Conservation (phyloP, 805 yeast genomes). For the Ogataea allantospora region DNA sequence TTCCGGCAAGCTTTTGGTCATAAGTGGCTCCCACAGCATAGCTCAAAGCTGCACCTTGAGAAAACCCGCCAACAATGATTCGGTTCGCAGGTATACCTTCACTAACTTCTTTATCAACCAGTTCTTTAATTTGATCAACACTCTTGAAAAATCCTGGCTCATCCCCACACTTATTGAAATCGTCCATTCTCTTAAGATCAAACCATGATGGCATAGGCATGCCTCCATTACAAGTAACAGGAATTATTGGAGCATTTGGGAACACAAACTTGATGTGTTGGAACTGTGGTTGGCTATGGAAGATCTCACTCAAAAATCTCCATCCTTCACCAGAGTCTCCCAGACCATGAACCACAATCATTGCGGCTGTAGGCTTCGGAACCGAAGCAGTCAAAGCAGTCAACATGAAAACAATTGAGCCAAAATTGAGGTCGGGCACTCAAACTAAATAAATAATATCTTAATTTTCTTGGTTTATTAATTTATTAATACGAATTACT, state of each 20-base stretch:
- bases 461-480: constrained; percentile 3
- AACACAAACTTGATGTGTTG: constrained; percentile 70
- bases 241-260: constrained; percentile 82
- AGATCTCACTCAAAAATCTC: constrained; percentile 72
- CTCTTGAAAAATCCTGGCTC: constrained; percentile 51
- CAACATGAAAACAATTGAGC: constrained; percentile 11
- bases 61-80: constrained; percentile 90
- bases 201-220: constrained; percentile 82
- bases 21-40: constrained; percentile 56
- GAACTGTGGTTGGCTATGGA: constrained; percentile 44
- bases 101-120: constrained; percentile 53
- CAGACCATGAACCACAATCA: constrained; percentile 82
- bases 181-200: constrained; percentile 61
- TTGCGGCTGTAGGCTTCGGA: constrained; percentile 52
- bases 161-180: constrained; percentile 48
- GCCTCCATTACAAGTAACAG: constrained; percentile 69
- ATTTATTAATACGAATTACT: not conserved
- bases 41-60: constrained; percentile 88
- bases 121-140: constrained; percentile 42
- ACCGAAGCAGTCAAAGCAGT: constrained; percentile 41
- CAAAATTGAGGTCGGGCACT: too few relatives aligned
- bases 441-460: too few relatives aligned
- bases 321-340: constrained; percentile 93
- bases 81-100: constrained; percentile 57
- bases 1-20: constrained; percentile 72